Evolutionary conservation across 192 early-diverging fungal species (phyloP), one percentile per base, ranked within the genome.

Genomic region (Diversispora epigaea): DNA sequence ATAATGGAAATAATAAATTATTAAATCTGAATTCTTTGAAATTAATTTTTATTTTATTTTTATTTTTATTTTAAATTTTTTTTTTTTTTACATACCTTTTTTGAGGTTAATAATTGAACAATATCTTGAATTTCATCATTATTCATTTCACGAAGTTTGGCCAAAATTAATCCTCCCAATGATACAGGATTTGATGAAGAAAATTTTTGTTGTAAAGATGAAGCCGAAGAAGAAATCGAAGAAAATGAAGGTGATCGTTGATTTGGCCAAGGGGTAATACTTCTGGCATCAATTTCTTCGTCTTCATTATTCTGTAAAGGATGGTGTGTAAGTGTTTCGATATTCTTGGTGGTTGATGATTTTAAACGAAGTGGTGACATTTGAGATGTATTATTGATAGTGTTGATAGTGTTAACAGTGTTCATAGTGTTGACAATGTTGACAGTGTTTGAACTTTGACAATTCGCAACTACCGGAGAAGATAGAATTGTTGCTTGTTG

Each of bases 91-190:
- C 25, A 32, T 32, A 32, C 71, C 60, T 73, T 62, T 62, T 73
- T 73, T 11, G 55, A 15, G 39, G 62, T 60, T 22, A 73, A 62
- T 15, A 73, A 22, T 39, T 73, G 57, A 4, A 73, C 43, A 49
- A 73, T 62, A 15, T 44, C 71, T 17, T 21, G 39, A 47, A 47
- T 57, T 21, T 43, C 68, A 40, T 14, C 54, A 55, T 52, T 56
- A 57, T 58, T 25, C 69, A 71, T 57, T 62, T 73, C 71, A 49
- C 58, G 55, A 25, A 73, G 60, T 73, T 61, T 73, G 22, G 22
- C 14, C 6, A 73, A 32, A 8, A 73, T 46, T 41, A 49, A 49
- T 8, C 57, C 57, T 5, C 71, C 71, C n/a, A 73, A 19, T 40
- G 71, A 73, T 47, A 73, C 71, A 4, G 58, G 57, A 46, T 61